Evolutionary conservation across 2,329 filamentous ascomycete species (phyloP).

Genomic region (Epichloe festucae): DNA sequence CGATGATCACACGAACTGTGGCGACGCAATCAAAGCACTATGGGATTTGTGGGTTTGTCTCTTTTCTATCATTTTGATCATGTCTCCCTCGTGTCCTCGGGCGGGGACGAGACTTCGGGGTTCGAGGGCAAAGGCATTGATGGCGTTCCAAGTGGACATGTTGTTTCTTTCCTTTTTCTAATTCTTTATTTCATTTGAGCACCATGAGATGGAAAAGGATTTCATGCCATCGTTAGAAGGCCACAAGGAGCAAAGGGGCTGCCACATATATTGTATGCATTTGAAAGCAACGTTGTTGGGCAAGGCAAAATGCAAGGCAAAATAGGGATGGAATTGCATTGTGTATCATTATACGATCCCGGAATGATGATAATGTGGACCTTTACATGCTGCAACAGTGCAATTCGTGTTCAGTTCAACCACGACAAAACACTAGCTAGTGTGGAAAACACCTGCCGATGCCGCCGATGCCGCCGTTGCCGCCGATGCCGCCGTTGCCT

Average conservation of each 20-base stretch:
- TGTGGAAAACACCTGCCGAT: not conserved
- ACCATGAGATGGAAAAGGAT: not conserved
- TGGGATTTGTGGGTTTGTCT: not conserved
- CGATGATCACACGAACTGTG: constrained; percentile 4
- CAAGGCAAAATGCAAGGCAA: not conserved
- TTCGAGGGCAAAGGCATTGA: not conserved
- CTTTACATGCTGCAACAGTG: not conserved
- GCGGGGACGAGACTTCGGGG: not conserved
- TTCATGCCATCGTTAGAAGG: not conserved
- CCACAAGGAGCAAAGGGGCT: not conserved
- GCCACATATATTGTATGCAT: not conserved
- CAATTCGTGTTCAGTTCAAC: not conserved
- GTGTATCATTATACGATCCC: not conserved
- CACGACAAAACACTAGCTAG: too few species aligned
- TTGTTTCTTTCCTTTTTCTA: not conserved
- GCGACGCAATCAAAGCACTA: constrained; percentile 2
- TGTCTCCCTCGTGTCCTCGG: not conserved
- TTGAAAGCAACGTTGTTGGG: not conserved
- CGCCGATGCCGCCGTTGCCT: constrained; percentile 5
- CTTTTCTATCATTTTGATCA: not conserved
- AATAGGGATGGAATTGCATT: not conserved
- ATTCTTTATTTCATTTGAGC: not conserved
- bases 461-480: constrained; percentile 7
- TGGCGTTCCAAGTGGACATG: not conserved
- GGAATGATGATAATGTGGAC: not conserved